These are phyloP conservation scores for Trichocomaceae sp. DNA, from an alignment of 2,329 filamentous ascomycete genomes.

Conservation along the genomic window DNA sequence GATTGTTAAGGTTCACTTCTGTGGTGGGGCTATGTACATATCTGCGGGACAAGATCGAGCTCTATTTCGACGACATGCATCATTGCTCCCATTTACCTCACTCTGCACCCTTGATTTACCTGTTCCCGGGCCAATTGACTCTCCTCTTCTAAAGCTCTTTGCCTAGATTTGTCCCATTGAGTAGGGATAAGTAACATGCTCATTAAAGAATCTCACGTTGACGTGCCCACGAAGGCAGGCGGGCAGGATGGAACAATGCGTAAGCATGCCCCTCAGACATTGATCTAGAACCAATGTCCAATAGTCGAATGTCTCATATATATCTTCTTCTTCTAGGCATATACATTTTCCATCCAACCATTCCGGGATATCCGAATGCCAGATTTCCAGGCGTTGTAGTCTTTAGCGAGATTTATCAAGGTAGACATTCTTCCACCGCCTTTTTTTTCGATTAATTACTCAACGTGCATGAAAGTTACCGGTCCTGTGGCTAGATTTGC, in stretches of 20 bases:
- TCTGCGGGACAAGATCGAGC: conserved; percentile 7
- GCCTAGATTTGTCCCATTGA: background rate
- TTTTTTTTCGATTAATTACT: background rate
- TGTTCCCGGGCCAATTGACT: background rate
- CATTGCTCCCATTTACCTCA: background rate
- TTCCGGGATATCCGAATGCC: conserved; percentile 80
- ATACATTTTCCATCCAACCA: conserved; percentile 79
- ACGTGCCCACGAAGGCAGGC: conserved; percentile 54
- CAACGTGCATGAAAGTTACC: conserved; percentile 56
- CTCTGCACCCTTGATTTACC: background rate
- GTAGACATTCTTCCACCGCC: conserved; percentile 37
- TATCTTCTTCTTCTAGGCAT: conserved; percentile 54
- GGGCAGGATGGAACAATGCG: conserved; percentile 51
- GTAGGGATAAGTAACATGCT: conserved; percentile 42
- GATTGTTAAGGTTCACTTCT: background rate
- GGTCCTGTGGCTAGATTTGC: conserved; percentile 85
- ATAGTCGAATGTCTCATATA: no score
- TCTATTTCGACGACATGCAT: conserved; percentile 4
- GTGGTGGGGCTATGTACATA: background rate
- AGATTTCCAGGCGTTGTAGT: conserved; percentile 82
- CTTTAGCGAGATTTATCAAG: conserved; percentile 95
- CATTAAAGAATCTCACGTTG: conserved; percentile 52
- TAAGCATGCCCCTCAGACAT: conserved; percentile 25
- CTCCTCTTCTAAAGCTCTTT: background rate
- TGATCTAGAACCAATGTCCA: background rate